These are phyloP conservation scores for Rutstroemia sp. DNA, from an alignment of 2,329 filamentous ascomycete species.

Conservation along the genomic window DNA sequence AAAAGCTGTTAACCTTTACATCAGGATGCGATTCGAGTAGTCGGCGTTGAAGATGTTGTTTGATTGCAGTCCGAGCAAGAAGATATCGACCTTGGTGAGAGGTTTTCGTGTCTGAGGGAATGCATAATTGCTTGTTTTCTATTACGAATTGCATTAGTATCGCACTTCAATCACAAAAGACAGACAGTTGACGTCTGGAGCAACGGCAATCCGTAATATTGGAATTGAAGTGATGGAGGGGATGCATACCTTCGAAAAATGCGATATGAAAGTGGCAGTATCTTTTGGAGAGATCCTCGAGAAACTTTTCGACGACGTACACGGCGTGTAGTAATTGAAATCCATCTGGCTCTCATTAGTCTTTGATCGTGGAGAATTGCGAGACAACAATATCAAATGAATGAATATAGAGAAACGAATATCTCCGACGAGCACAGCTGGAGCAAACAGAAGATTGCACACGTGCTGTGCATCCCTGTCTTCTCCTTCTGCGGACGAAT, in stretches of 20 bases:
- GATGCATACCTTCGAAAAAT: constrained; percentile 46
- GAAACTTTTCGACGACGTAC: constrained; percentile 60
- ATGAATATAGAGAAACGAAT: background rate
- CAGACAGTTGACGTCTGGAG: too few species aligned
- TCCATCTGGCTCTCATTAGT: constrained; percentile 37
- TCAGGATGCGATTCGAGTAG: constrained; percentile 20
- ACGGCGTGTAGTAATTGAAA: constrained; percentile 67
- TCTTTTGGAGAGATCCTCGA: constrained; percentile 50
- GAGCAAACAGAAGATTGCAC: background rate
- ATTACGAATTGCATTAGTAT: background rate
- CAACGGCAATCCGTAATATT: too few species aligned
- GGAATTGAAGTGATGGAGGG: background rate
- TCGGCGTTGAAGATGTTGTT: constrained; percentile 45
- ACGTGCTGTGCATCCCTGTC: background rate
- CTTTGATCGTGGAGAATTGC: background rate
- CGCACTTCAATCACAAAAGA: background rate
- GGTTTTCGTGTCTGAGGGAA: constrained; percentile 37
- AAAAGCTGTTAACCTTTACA: constrained; percentile 34
- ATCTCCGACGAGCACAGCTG: background rate
- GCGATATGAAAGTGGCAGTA: constrained; percentile 65
- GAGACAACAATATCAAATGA: background rate
- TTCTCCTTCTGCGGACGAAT: background rate
- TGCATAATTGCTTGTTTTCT: constrained; percentile 45
- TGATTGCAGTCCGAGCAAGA: constrained; percentile 54
- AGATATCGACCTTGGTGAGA: constrained; percentile 38